phyloP scores from a whole-genome alignment of 1,284 basidiomycete genomes.

The Fomitopsis pinicola region DNA sequence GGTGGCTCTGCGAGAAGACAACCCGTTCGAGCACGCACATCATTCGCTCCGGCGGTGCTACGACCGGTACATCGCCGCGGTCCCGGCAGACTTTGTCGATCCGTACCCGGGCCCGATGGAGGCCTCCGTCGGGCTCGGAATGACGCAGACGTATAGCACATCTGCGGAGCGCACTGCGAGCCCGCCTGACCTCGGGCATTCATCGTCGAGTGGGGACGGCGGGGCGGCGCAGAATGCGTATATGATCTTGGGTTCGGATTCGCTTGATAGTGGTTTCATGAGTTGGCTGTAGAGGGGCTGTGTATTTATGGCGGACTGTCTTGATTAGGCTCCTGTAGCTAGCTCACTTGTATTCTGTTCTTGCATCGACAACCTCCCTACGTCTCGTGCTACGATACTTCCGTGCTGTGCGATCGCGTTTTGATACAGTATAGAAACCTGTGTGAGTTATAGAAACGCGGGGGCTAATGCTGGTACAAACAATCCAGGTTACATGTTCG shows the following conservation, averaged over 20 bases:
- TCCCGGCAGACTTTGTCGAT: slow-evolving; percentile 11
- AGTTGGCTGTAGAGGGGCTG: slow-evolving; percentile 21
- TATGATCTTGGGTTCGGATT: slow-evolving; percentile 19
- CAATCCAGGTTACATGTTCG: background rate
- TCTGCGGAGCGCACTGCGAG: slow-evolving; percentile 12
- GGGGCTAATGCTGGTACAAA: background rate
- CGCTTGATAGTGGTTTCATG: slow-evolving; percentile 28
- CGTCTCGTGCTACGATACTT: background rate
- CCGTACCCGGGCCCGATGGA: slow-evolving; percentile 15
- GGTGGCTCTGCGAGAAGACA: slow-evolving; percentile 8
- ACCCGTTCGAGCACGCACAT: slow-evolving; percentile 25
- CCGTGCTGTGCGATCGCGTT: background rate
- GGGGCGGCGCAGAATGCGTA: slow-evolving; percentile 5
- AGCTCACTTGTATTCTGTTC: background rate
- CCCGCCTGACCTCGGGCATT: background rate
- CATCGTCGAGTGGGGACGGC: background rate
- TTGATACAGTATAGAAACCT: background rate
- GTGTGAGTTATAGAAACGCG: too few species aligned
- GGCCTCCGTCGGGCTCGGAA: background rate
- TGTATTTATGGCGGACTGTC: background rate
- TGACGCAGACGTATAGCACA: slow-evolving; percentile 11
- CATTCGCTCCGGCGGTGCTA: slow-evolving; percentile 19
- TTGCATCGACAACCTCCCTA: background rate
- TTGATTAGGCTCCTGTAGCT: background rate
- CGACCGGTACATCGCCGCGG: slow-evolving; percentile 21